Evolutionary conservation across 1,284 basidiomycete species (phyloP), one percentile per base, ranked within the genome.

Genomic region (Ustilago sp.): DNA sequence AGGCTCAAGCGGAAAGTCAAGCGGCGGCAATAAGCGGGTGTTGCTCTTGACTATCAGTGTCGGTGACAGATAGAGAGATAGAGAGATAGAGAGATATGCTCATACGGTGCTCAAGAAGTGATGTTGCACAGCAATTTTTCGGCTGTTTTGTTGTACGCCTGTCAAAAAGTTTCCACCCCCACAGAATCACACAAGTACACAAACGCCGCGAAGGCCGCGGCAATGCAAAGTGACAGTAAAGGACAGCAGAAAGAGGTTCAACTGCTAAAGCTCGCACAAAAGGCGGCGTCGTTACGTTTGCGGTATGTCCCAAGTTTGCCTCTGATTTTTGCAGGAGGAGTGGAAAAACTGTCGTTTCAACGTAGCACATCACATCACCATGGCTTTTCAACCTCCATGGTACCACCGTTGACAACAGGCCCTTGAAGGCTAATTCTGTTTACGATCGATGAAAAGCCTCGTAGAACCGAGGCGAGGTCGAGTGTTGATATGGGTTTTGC

Each of bases 201-300:
- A 56, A 11, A 31, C 8, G 34, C 23, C 56, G 67, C 51, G 6
- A 41, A 45, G 39, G 66, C 60, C 59, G 60, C 66, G 66, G 66
- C 56, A 62, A 56, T 62, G 45, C 35, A 51, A 38, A 35, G 12
- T 54, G 35, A 38, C 52, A 23, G 43, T 19, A 45, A 28, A 31
- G 28, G 6, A 13, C 4, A 15, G 19, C 31, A 32, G n/a, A 17
- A 35, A 52, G 51, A 17, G 31, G 34, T 52, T 52, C 34, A 6
- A 28, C 9, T 51, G 31, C 48, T 12, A 38, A 38, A 38, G 13
- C 9, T 41, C 2, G 7, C 11, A 41, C 39, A 15, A 17, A 13
- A n/a, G 45, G n/a, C 7, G 45, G 45, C 45, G 23, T 48, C 31
- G 45, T 48, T 7, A 28, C 2, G 9, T 39, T 39, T 0, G 9